Evolutionary conservation across 352 stramenopile species (phyloP).

Genomic region (Phytophthora kernoviae): DNA sequence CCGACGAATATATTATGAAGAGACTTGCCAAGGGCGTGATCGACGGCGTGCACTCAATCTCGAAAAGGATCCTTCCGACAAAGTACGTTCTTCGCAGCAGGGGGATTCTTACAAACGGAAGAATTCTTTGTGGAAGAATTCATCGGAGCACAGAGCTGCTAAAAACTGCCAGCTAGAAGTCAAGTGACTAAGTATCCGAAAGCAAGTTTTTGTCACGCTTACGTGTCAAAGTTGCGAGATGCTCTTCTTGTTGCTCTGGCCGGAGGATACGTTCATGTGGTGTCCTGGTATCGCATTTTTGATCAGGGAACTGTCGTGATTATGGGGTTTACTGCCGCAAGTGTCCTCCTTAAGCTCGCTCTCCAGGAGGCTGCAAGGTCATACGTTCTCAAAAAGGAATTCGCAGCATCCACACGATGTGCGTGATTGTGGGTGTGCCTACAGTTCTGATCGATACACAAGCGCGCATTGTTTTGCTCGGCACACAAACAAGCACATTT

Average conservation of each 20-base stretch:
- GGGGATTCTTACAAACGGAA: not conserved
- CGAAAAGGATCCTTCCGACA: not conserved
- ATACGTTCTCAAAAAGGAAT: conserved; percentile 31
- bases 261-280: conserved; percentile 32
- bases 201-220: conserved; percentile 11
- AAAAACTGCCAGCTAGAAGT: conserved; percentile 1
- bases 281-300: conserved; percentile 16
- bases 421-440: conserved; percentile 33
- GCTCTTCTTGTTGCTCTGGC: conserved; percentile 3
- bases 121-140: not conserved
- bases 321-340: conserved; percentile 21
- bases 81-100: not conserved
- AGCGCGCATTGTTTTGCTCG: conserved; percentile 37
- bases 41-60: conserved; percentile 8
- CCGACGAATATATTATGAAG: conserved; percentile 22
- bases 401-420: conserved; percentile 37
- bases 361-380: conserved; percentile 34
- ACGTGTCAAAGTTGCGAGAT: not conserved
- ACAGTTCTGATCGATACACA: conserved; percentile 49
- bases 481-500: conserved; percentile 10
- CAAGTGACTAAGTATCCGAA: conserved; percentile 5
- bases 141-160: not conserved
- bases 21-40: conserved; percentile 23
- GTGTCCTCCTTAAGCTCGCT: conserved; percentile 37
- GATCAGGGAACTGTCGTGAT: conserved; percentile 14